Conservation (phyloP, 139 green algal species). For the Chlorella sp. region DNA sequence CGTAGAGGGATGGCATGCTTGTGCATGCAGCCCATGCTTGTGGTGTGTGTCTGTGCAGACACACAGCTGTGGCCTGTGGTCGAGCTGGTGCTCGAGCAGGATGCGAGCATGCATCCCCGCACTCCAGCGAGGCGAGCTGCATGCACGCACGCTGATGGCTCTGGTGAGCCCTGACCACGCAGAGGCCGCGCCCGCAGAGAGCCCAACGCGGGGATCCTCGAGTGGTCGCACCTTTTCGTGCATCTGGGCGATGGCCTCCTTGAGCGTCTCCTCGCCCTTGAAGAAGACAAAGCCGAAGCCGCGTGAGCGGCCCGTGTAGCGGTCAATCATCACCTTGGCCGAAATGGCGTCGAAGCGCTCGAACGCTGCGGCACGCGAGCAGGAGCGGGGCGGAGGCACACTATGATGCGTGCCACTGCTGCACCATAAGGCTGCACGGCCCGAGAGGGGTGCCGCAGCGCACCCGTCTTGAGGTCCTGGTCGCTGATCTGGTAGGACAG, state of each 20-base stretch:
- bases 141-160: neutral
- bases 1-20: no score
- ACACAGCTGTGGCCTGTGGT: no score
- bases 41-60: no score
- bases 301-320: slow-evolving; percentile 51
- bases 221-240: slow-evolving; percentile 50
- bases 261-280: slow-evolving; percentile 45
- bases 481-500: slow-evolving; percentile 8
- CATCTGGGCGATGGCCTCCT: slow-evolving; percentile 60
- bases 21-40: no score
- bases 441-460: neutral
- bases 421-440: no score
- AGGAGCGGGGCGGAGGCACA: neutral
- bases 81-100: no score
- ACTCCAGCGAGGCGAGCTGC: neutral
- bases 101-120: neutral
- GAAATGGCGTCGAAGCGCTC: slow-evolving; percentile 28
- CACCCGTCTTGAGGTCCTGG: slow-evolving; percentile 5
- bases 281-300: slow-evolving; percentile 87
- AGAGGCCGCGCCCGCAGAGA: no score
- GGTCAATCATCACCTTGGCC: slow-evolving; percentile 56
- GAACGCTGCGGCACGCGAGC: slow-evolving; percentile 44
- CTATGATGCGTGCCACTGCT: neutral
- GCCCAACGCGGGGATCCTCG: no score
- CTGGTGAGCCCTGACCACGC: no score